Evolutionary conservation across 176 grass and related monocot genomes (phyloP).

Genomic region (Melocanna baccifera): DNA sequence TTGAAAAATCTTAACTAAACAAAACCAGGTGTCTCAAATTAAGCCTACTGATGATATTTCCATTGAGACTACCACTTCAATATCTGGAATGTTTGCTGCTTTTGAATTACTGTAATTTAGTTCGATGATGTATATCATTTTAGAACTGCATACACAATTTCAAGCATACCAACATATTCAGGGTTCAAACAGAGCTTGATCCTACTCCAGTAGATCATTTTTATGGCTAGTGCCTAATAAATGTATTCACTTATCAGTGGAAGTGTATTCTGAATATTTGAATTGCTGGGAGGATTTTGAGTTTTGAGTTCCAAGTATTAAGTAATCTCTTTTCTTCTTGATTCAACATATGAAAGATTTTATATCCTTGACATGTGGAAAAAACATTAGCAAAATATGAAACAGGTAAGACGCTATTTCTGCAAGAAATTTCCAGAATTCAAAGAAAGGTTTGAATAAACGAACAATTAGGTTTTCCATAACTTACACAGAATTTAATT

Average conservation of each 20-base stretch:
- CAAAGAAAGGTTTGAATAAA: slow-evolving; percentile 3
- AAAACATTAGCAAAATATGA: background rate
- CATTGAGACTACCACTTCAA: background rate
- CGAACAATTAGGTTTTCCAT: background rate
- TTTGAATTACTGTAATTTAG: background rate
- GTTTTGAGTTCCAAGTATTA: background rate
- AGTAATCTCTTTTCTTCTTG: background rate
- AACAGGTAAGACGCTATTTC: background rate
- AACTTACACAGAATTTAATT: slow-evolving; percentile 68
- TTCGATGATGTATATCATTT: background rate
- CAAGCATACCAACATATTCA: background rate
- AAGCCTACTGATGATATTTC: background rate
- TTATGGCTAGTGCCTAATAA: background rate
- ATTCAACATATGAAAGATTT: background rate
- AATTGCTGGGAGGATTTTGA: background rate
- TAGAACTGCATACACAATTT: background rate
- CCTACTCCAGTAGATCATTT: background rate
- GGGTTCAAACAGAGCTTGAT: background rate
- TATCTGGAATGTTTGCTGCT: background rate
- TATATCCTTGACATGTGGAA: too few species aligned
- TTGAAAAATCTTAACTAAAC: background rate
- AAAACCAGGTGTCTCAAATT: background rate
- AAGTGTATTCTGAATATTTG: background rate
- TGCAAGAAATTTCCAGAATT: background rate
- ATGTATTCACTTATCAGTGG: background rate